A percentile compares a stretch with the other conserved stretches of the same genome.
phyloP scores from a whole-genome alignment of 305 asterid species.

The Petunia hybrid region DNA sequence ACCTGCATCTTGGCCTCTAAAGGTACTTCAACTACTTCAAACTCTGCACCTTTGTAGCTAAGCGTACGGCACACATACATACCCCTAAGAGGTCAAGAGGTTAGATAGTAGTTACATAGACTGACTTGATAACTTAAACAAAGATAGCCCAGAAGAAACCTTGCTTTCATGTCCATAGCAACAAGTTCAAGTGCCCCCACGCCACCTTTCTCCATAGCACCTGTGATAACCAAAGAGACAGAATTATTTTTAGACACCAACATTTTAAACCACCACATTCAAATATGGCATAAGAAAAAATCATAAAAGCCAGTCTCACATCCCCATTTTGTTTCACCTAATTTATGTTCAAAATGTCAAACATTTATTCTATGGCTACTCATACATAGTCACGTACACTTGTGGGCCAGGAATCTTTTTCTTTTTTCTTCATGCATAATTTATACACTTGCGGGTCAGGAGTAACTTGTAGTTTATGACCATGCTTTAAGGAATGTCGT shows the following conservation, averaged over 20 bases:
- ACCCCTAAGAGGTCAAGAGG: conserved; percentile 65
- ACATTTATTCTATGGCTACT: not conserved
- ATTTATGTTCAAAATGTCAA: not conserved
- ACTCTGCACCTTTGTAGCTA: conserved; percentile 96
- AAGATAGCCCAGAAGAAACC: conserved; percentile 47
- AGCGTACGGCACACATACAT: conserved; percentile 99
- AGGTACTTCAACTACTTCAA: conserved; percentile 96
- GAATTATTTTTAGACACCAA: conserved; percentile 2
- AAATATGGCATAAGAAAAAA: conserved; percentile 13
- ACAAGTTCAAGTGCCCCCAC: conserved; percentile 99
- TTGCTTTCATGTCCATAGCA: conserved; percentile 99
- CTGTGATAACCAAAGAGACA: conserved; percentile 43
- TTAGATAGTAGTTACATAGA: conserved; percentile 28
- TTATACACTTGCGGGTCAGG: too few species aligned
- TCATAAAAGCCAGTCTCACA: not conserved
- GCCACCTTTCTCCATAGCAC: conserved; percentile 95
- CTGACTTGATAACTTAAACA: conserved; percentile 20
- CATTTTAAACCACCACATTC: conserved; percentile 26
- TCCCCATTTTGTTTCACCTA: not conserved
- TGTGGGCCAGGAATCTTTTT: too few species aligned
- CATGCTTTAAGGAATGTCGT: too few species aligned
- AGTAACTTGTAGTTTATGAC: too few species aligned
- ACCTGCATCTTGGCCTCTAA: conserved; percentile 88
- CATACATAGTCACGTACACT: too few species aligned
- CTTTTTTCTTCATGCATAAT: too few species aligned